Evolutionary conservation across 1,284 basidiomycete species (phyloP).

Genomic region (Quambalaria eucalypti): DNA sequence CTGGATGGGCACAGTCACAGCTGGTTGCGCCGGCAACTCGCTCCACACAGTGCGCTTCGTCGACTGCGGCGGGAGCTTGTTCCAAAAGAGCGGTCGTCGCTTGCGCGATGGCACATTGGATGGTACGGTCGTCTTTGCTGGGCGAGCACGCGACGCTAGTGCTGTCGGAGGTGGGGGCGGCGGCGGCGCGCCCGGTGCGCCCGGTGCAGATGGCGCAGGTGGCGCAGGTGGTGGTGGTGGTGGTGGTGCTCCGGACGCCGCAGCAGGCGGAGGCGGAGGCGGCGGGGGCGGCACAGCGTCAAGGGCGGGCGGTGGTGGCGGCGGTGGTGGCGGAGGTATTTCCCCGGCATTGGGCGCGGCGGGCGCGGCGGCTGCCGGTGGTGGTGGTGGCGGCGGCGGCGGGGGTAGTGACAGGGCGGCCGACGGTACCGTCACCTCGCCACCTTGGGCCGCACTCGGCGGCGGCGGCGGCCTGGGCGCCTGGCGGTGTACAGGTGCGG

Average conservation of each 20-base stretch:
- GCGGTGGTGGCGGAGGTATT: conserved; percentile 14
- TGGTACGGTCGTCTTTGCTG: neutral
- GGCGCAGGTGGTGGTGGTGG: conserved; percentile 14
- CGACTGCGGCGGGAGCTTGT: conserved; percentile 57
- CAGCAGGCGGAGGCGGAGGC: conserved; percentile 6
- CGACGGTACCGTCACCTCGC: no score
- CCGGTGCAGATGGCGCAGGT: conserved; percentile 5
- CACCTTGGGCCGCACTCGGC: conserved; percentile 9
- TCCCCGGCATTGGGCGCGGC: neutral
- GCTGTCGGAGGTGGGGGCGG: conserved; percentile 10
- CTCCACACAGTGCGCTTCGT: conserved; percentile 63
- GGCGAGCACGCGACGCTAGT: conserved; percentile 35
- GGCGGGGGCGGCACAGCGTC: conserved; percentile 9
- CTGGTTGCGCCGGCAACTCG: conserved; percentile 50
- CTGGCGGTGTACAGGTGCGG: no score
- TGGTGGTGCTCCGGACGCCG: conserved; percentile 3
- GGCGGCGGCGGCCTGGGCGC: conserved; percentile 6
- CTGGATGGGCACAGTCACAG: conserved; percentile 53
- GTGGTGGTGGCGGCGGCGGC: conserved; percentile 47
- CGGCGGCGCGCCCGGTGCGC: neutral
- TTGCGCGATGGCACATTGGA: conserved; percentile 50
- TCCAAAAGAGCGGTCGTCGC: conserved; percentile 79
- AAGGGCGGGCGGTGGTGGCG: conserved; percentile 13
- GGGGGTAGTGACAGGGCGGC: conserved; percentile 12
- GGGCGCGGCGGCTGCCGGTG: conserved; percentile 14